These are phyloP conservation scores for Delitschia confertaspora DNA, from an alignment of 495 filamentous ascomycete genomes.

Conservation along the genomic window DNA sequence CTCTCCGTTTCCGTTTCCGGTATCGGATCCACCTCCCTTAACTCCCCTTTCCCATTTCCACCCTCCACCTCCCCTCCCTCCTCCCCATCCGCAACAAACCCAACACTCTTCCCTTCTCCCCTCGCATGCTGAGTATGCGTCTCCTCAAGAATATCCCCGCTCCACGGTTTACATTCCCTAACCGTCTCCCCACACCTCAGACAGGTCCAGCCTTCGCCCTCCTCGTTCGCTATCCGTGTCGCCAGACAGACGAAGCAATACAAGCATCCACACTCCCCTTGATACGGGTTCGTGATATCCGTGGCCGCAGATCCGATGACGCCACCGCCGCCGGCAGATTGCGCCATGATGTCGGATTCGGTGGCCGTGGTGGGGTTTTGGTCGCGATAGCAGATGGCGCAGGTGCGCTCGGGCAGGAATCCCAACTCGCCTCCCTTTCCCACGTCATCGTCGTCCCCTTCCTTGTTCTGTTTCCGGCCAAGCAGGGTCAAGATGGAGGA, in stretches of 20 bases:
- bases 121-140: neutral
- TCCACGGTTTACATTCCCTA: slow-evolving; percentile 89
- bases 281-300: slow-evolving; percentile 94
- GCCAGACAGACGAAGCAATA: slow-evolving; percentile 99
- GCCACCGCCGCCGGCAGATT: slow-evolving; percentile 53
- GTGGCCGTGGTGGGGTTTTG: slow-evolving; percentile 55
- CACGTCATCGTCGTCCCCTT: slow-evolving; percentile 37
- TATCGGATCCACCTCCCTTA: slow-evolving; percentile 32
- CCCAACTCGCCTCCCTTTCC: slow-evolving; percentile 62
- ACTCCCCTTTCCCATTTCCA: slow-evolving; percentile 6
- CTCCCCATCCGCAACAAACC: slow-evolving; percentile 27
- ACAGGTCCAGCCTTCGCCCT: slow-evolving; percentile 94
- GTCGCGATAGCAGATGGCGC: slow-evolving; percentile 94
- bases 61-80: slow-evolving; percentile 17
- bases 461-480: slow-evolving; percentile 31
- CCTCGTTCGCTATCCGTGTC: slow-evolving; percentile 78
- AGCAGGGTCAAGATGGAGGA: slow-evolving; percentile 45
- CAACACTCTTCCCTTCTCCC: slow-evolving; percentile 30
- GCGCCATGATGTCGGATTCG: slow-evolving; percentile 57
- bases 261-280: slow-evolving; percentile 81
- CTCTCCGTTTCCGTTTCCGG: slow-evolving; percentile 23
- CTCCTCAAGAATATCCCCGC: slow-evolving; percentile 58
- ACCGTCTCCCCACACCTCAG: slow-evolving; percentile 78
- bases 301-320: slow-evolving; percentile 82
- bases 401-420: slow-evolving; percentile 87